Conservation (phyloP, 495 filamentous ascomycete genomes). For the Rhizodiscina lignyota region DNA sequence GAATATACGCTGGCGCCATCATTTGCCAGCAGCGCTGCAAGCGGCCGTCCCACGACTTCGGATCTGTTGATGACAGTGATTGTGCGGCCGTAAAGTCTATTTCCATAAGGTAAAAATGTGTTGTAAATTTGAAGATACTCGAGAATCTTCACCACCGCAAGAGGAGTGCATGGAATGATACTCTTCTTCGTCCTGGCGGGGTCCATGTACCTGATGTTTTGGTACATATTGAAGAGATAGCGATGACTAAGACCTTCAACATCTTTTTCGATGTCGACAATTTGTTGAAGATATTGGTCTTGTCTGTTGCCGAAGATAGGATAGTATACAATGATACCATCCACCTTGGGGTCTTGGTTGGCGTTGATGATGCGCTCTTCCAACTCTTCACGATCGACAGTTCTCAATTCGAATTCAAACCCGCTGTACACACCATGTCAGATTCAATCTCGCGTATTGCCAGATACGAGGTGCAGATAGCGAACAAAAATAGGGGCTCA, state of each 20-base stretch:
- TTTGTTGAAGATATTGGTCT: slow-evolving; percentile 88
- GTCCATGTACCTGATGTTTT: slow-evolving; percentile 92
- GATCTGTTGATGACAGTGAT: slow-evolving; percentile 90
- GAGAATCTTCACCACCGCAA: slow-evolving; percentile 90
- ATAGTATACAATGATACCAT: slow-evolving; percentile 97
- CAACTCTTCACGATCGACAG: slow-evolving; percentile 68
- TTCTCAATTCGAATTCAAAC: slow-evolving; percentile 70
- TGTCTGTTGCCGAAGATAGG: slow-evolving; percentile 82
- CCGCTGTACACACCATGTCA: slow-evolving; percentile 37
- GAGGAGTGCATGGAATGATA: slow-evolving; percentile 85
- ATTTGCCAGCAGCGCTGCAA: slow-evolving; percentile 91
- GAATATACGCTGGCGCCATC: slow-evolving; percentile 91
- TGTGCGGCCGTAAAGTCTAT: slow-evolving; percentile 75
- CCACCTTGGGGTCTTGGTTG: slow-evolving; percentile 58
- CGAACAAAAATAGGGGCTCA: slow-evolving; percentile 30
- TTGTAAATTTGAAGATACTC: slow-evolving; percentile 95
- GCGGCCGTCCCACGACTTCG: slow-evolving; percentile 84
- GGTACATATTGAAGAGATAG: slow-evolving; percentile 98
- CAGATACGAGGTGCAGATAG: neutral
- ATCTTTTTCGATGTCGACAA: slow-evolving; percentile 78
- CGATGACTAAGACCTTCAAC: slow-evolving; percentile 88
- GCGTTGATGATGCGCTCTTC: slow-evolving; percentile 73
- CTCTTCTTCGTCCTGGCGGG: slow-evolving; percentile 64
- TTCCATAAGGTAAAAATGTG: slow-evolving; percentile 84
- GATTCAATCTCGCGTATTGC: neutral